Conservation (phyloP, 495 filamentous ascomycete species). For the Opeltia flavorubescens region DNA sequence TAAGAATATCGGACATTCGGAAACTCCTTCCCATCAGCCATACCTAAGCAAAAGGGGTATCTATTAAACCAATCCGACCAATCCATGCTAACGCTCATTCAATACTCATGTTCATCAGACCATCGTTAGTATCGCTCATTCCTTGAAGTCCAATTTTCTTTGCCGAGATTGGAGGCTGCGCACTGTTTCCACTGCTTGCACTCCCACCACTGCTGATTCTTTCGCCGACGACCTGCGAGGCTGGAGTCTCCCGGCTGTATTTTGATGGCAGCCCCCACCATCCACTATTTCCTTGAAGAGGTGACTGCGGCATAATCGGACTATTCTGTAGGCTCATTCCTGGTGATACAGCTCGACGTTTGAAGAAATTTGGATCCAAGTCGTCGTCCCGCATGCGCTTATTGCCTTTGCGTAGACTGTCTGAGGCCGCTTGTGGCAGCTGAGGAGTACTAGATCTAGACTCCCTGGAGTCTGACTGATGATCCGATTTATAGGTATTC, state of each 20-base stretch:
- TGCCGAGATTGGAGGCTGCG: constrained; percentile 27
- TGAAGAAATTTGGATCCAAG: constrained; percentile 78
- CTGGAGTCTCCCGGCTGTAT: constrained; percentile 38
- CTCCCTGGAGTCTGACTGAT: constrained; percentile 14
- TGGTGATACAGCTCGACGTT: constrained; percentile 84
- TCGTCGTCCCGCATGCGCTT: constrained; percentile 85
- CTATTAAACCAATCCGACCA: constrained; percentile 64
- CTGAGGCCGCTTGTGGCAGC: constrained; percentile 32
- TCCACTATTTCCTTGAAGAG: constrained; percentile 51
- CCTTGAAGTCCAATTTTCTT: constrained; percentile 83
- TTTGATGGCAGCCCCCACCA: constrained; percentile 63
- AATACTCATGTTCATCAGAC: constrained; percentile 95
- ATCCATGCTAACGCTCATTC: constrained; percentile 50
- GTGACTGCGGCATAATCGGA: constrained; percentile 68
- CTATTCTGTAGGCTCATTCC: constrained; percentile 84
- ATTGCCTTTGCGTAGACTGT: constrained; percentile 49
- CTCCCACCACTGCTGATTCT: constrained; percentile 33
- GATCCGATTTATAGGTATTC: constrained; percentile 18
- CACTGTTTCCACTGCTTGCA: constrained; percentile 20
- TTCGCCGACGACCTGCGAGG: constrained; percentile 35
- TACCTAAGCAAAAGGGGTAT: constrained; percentile 8
- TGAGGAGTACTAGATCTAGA: constrained; percentile 40
- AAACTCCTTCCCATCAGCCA: not conserved
- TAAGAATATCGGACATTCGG: too few relatives aligned
- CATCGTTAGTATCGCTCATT: constrained; percentile 90